Evolutionary conservation across 495 filamentous ascomycete genomes (phyloP), one percentile per base, ranked within the genome.

Genomic region (Antarctomyces pellizariae): DNA sequence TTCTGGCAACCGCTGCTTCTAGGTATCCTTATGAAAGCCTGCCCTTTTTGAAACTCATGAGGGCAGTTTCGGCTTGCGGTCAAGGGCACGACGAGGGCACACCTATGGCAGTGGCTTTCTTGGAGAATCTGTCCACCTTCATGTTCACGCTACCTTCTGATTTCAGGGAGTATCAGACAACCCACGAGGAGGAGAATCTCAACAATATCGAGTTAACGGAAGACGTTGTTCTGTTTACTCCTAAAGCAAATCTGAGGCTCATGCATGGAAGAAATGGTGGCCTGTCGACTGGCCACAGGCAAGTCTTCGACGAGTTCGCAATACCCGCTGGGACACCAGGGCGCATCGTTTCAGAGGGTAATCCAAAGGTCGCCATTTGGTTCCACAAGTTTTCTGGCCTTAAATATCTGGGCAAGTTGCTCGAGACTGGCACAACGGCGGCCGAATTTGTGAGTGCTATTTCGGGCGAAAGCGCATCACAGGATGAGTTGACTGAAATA

Each of bases 1-100:
- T 76, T 28, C 59, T 80, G 18, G 45, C 51, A 12, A 51, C 61
- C 31, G 65, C 86, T 2, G 59, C 65, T 12, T 60, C 59, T 28
- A 68, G 84, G 23, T 95, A 79, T 46, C 86, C 86, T 1, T 79
- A 75, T 45, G 86, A 97, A 47, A 66, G 71, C 13, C 41, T 66
- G n/a, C 79, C 86, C 3, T 76, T 93, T 34, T 36, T 91, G 28
- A 62, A 62, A 28, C 43, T 80, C 21, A 64, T 59, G 28, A 59
- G 61, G 25, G 63, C 64, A 11, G 33, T 77, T 3, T 45, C 47
- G 5, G 31, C 57, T 9, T 57, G 48, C 6, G 43, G 48, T 18
- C 36, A 46, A 3, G 35, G 53, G 9, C 57, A 65, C 22, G 49
- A 59, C 14, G 56, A 59, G 5, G 56, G 59, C 22, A 33, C 67